Base-by-base conservation (phyloP, 176 grass and related monocot species). In the Zoysia pacifica region DNA sequence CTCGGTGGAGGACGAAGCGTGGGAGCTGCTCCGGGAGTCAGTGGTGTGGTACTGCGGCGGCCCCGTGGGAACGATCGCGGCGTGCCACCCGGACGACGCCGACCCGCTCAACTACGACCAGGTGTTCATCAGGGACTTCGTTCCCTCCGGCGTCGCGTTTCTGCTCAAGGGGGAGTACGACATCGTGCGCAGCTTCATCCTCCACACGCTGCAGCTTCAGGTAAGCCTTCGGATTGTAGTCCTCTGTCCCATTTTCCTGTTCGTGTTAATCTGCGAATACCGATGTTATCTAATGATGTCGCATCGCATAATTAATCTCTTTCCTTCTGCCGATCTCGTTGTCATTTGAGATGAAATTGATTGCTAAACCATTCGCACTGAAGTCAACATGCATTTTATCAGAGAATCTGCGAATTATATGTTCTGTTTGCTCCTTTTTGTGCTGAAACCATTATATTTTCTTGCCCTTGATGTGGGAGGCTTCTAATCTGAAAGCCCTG, bases 131-230 rank as follows among this genome's bases (percentile, higher is more conserved):
- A 70, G 94, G 70, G 94, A 97, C 77, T 97, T 97, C 69, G 88
- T 97, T 77, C 94, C 94, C 49, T 93, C 94, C n/a, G 91, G 91
- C 54, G 70, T 97, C 69, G 91, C 91, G 20, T 97, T 93, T 71
- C 91, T 97, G 75, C 90, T 97, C 74, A 93, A 91, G 81, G 94
- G 94, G 70, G 94, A 93, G 54, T 83, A 93, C 52, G 94, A 93
- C 13, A 97, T 97, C 80, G 94, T 97, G 66, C 91, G 94, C 65
- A 93, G 93, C 63, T 97, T 97, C 67, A 93, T 97, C 70, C 94
- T 97, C 7, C 94, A 97, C 86, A 97, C 91, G 16, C 91, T 97
- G 83, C 94, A 97, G 79, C 91, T 97, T 36, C 94, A 97, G 94
- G 93, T 97, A 70, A 1, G 6, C 2, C 40, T 41, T 19, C 51